phyloP scores from a whole-genome alignment of 2,329 filamentous ascomycete species.

The Paecilomyces sp. region DNA sequence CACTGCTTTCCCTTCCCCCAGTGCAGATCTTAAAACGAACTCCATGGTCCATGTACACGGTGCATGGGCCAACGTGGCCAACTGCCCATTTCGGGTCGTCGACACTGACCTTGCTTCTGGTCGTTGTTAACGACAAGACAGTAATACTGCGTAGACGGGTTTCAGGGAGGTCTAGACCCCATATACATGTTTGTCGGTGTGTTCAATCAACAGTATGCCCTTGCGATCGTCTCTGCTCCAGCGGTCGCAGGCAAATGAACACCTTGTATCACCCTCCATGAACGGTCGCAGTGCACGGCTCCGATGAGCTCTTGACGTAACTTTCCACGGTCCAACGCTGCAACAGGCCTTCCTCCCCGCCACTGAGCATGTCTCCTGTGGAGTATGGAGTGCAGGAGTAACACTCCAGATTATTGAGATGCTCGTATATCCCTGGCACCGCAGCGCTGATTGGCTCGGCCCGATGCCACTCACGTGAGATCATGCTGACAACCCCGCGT shows the following conservation, averaged over 20 bases:
- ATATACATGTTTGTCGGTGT: not conserved
- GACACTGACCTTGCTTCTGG: not conserved
- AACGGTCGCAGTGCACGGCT: not conserved
- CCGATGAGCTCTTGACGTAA: not conserved
- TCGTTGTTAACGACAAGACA: too few relatives aligned
- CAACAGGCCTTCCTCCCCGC: not conserved
- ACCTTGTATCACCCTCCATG: not conserved
- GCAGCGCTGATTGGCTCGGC: not conserved
- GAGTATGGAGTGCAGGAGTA: not conserved
- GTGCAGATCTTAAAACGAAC: not conserved
- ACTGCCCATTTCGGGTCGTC: not conserved
- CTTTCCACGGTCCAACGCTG: not conserved
- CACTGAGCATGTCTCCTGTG: not conserved
- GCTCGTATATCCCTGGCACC: not conserved
- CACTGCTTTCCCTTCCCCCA: not conserved
- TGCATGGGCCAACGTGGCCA: not conserved
- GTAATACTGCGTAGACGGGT: not conserved
- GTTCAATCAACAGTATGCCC: not conserved
- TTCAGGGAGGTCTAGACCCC: not conserved
- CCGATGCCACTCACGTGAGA: not conserved
- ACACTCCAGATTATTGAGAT: not conserved
- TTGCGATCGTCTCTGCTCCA: not conserved
- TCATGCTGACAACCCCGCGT: constrained; percentile 1
- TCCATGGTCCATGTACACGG: not conserved
- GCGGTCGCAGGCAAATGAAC: not conserved